phyloP scores from a whole-genome alignment of 1,284 basidiomycete species.

The Rugosomyces carneus region DNA sequence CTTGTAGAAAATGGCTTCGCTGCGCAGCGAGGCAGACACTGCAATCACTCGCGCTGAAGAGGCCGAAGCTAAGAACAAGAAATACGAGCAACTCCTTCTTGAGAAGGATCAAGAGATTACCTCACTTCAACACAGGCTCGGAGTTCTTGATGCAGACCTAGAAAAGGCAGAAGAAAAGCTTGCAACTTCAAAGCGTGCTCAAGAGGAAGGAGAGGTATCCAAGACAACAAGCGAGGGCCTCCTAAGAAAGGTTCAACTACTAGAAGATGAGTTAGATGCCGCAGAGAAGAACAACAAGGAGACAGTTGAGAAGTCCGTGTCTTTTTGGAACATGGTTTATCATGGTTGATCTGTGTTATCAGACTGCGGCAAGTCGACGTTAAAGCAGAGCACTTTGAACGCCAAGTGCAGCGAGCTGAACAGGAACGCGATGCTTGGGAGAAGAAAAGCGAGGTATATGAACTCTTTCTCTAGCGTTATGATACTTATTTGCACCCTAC shows the following conservation, averaged over 20 bases:
- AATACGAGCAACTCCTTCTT: conserved; percentile 73
- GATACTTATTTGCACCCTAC: conserved; percentile 13
- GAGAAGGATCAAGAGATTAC: conserved; percentile 86
- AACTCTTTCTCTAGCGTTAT: background rate
- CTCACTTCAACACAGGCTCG: conserved; percentile 78
- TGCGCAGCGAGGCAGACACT: conserved; percentile 85
- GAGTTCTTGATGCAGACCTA: conserved; percentile 65
- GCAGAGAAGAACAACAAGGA: conserved; percentile 98
- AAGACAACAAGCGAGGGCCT: conserved; percentile 76
- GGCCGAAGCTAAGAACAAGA: conserved; percentile 86
- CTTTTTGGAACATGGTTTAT: conserved; percentile 7
- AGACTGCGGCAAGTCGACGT: conserved; percentile 97
- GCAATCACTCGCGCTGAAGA: conserved; percentile 76
- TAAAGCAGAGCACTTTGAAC: conserved; percentile 98
- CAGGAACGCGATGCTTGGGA: conserved; percentile 94
- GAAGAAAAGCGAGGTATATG: conserved; percentile 85
- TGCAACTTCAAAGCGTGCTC: conserved; percentile 61
- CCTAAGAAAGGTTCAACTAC: conserved; percentile 80
- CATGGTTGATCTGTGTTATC: conserved; percentile 12
- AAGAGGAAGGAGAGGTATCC: conserved; percentile 70
- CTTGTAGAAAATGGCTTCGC: conserved; percentile 56
- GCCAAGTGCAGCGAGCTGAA: conserved; percentile 83
- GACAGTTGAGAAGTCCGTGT: conserved; percentile 89
- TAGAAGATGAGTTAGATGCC: conserved; percentile 94
- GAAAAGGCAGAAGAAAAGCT: conserved; percentile 78